phyloP scores from a whole-genome alignment of 495 filamentous ascomycete genomes.

The Neurospora intermedia region DNA sequence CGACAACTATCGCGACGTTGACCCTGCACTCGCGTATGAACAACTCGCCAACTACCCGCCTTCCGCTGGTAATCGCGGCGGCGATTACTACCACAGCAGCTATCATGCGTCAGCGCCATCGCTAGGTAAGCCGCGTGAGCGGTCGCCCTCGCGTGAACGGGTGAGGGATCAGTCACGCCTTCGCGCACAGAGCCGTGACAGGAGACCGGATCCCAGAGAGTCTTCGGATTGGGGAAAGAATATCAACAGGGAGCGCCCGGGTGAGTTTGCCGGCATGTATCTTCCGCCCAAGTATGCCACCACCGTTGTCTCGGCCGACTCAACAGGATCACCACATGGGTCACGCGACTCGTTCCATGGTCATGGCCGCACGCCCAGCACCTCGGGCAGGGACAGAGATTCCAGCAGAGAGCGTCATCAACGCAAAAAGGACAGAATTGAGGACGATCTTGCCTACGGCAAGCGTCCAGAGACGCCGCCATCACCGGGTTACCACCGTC shows the following conservation, averaged over 20 bases:
- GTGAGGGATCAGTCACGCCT: neutral
- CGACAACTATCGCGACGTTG: constrained; percentile 23
- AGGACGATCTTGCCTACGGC: neutral
- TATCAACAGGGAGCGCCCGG: constrained; percentile 2
- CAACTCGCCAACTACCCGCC: constrained; percentile 22
- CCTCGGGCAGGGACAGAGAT: neutral
- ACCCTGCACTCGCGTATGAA: constrained; percentile 22
- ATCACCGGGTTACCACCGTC: constrained; percentile 15
- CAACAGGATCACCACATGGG: constrained; percentile 10
- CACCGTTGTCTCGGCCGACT: constrained; percentile 11
- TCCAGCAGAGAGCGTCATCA: too few species aligned
- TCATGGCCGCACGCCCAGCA: constrained; percentile 12
- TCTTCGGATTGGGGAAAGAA: constrained; percentile 6
- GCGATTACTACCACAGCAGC: constrained; percentile 13
- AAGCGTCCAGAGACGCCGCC: constrained; percentile 18
- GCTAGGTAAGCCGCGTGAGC: constrained; percentile 8
- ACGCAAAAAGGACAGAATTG: too few species aligned
- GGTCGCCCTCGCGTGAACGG: constrained; percentile 4
- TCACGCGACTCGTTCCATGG: constrained; percentile 25
- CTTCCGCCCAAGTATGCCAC: constrained; percentile 19
- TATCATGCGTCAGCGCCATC: constrained; percentile 11
- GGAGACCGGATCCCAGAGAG: neutral
- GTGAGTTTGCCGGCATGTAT: constrained; percentile 6
- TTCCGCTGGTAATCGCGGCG: constrained; percentile 17
- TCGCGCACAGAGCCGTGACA: constrained; percentile 2